Percentiles rank a stretch among this genome's conserved stretches.
Evolutionary conservation across 1,284 basidiomycete genomes (phyloP).

Genomic region (Boletus smithii): DNA sequence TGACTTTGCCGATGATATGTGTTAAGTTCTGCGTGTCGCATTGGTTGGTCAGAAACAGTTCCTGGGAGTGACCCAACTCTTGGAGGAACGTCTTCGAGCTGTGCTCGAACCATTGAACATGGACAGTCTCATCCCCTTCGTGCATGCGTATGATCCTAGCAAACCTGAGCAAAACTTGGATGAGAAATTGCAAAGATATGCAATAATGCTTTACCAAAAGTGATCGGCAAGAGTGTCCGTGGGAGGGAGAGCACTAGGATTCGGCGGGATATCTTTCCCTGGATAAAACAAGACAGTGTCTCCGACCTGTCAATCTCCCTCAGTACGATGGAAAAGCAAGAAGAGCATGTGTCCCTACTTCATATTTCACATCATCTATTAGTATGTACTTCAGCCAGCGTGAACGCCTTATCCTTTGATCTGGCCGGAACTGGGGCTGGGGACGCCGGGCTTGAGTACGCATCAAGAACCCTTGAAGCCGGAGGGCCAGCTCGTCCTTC

Average conservation of each 20-base stretch:
- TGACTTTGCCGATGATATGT: conserved; percentile 44
- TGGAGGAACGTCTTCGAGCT: conserved; percentile 53
- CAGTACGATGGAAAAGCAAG: conserved; percentile 25
- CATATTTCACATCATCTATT: conserved; percentile 29
- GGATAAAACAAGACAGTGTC: conserved; percentile 53
- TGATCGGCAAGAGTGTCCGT: conserved; percentile 46
- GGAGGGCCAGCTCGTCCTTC: conserved; percentile 10
- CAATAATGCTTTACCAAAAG: conserved; percentile 49
- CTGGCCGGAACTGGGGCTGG: conserved; percentile 18
- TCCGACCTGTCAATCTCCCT: conserved; percentile 43
- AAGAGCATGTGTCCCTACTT: conserved; percentile 14
- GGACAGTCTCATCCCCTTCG: conserved; percentile 41
- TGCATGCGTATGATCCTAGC: conserved; percentile 56
- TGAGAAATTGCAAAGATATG: not conserved
- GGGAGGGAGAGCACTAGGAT: conserved; percentile 34
- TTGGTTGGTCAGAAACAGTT: conserved; percentile 56
- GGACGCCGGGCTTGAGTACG: conserved; percentile 18
- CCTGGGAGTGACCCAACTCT: conserved; percentile 57
- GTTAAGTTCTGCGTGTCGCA: conserved; percentile 47
- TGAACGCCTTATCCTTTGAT: conserved; percentile 30
- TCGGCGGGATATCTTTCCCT: conserved; percentile 31
- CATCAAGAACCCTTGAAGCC: conserved; percentile 24
- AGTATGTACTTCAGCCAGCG: conserved; percentile 31
- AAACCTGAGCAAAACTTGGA: conserved; percentile 47
- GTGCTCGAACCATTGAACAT: conserved; percentile 72